phyloP scores from a whole-genome alignment of 2,329 filamentous ascomycete genomes.

The Dothideomycetidae sp. region DNA sequence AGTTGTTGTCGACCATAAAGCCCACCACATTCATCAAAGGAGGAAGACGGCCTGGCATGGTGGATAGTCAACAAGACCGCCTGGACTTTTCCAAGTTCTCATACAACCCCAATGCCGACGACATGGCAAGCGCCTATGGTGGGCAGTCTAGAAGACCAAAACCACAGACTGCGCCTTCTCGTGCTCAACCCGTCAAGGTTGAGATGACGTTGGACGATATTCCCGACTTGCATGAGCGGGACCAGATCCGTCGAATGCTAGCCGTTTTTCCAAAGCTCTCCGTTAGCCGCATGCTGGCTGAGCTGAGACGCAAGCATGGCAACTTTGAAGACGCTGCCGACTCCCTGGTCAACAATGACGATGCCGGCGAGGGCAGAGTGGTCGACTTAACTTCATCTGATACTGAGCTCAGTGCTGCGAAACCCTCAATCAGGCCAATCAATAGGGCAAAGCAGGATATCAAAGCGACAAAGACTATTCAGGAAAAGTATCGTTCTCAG shows the following conservation, averaged over 20 bases:
- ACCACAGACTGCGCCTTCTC: conserved; percentile 19
- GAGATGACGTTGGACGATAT: conserved; percentile 32
- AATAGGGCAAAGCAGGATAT: conserved; percentile 39
- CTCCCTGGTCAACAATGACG: conserved; percentile 29
- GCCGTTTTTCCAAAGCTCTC: conserved; percentile 34
- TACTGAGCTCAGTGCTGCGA: conserved; percentile 21
- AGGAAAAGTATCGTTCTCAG: conserved; percentile 22
- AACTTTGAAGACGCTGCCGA: conserved; percentile 42
- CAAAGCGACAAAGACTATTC: conserved; percentile 40
- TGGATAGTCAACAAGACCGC: not conserved
- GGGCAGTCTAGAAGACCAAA: conserved; percentile 14
- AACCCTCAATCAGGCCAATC: conserved; percentile 13
- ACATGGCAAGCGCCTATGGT: conserved; percentile 31
- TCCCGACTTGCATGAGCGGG: conserved; percentile 33
- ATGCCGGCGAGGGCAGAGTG: conserved; percentile 15
- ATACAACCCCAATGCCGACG: conserved; percentile 19
- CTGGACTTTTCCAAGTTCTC: conserved; percentile 12
- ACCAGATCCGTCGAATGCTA: conserved; percentile 40
- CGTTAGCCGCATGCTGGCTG: conserved; percentile 35
- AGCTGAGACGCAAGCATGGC: conserved; percentile 36
- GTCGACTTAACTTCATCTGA: conserved; percentile 24
- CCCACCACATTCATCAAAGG: conserved; percentile 42
- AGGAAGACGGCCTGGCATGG: conserved; percentile 13
- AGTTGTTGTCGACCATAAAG: conserved; percentile 34
- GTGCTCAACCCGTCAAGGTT: conserved; percentile 30